A percentile compares a stretch with the other conserved stretches of the same genome.
These are phyloP conservation scores for Colletotrichum sp. DNA, from an alignment of 2,329 filamentous ascomycete species.

Conservation along the genomic window DNA sequence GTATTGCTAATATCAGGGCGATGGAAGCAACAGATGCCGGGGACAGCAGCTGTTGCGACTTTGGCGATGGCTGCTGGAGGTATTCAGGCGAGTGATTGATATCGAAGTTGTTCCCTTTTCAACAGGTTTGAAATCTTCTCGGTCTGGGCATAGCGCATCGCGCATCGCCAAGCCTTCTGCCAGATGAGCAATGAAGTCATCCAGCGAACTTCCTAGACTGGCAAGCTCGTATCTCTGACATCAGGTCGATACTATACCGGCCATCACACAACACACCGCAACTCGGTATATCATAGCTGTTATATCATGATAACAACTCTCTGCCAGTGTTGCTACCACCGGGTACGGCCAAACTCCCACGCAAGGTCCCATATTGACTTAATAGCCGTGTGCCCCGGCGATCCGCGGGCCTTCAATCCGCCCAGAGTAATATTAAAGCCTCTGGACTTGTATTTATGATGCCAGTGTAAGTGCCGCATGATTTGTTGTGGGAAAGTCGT, in stretches of 20 bases:
- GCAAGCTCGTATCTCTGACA: too few relatives aligned
- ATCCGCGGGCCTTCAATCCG: neutral
- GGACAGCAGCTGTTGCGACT: neutral
- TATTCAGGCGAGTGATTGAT: neutral
- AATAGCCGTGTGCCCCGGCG: neutral
- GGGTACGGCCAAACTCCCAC: neutral
- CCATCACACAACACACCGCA: neutral
- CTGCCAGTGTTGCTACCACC: neutral
- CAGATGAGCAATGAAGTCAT: neutral
- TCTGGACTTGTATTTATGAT: neutral
- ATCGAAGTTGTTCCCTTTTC: rapidly evolving
- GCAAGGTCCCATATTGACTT: neutral
- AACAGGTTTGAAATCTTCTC: too few relatives aligned
- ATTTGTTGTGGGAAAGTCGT: neutral
- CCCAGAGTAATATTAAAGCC: neutral
- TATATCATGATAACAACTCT: too few relatives aligned
- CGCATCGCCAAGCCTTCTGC: neutral
- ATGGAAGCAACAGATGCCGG: too few relatives aligned
- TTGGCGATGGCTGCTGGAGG: neutral
- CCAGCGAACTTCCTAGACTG: rapidly evolving
- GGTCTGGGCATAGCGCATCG: too few relatives aligned
- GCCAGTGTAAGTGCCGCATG: neutral
- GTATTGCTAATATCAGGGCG: too few relatives aligned
- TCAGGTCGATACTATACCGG: too few relatives aligned
- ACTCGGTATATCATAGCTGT: neutral